Evolutionary conservation across 2,329 filamentous ascomycete species (phyloP).

Genomic region (Neonectria magnoliae): DNA sequence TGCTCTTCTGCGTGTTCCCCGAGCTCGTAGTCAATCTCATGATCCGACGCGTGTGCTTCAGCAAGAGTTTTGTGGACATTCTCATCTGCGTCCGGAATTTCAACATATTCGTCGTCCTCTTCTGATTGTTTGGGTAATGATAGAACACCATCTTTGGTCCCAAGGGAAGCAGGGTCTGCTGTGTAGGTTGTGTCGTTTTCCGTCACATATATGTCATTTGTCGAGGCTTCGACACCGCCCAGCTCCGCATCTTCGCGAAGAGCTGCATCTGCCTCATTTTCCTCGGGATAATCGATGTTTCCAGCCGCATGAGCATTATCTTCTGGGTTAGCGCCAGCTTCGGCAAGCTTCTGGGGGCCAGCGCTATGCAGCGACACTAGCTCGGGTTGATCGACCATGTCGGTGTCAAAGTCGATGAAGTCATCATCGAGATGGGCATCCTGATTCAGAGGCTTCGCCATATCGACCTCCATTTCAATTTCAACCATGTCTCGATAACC

Average conservation of each 20-base stretch:
- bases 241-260: constrained; percentile 37
- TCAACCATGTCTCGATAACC: constrained; percentile 38
- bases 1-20: constrained; percentile 36
- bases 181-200: constrained; percentile 20
- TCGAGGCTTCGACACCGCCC: constrained; percentile 20
- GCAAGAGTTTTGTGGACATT: constrained; percentile 14
- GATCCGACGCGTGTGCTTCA: constrained; percentile 28
- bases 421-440: constrained; percentile 46
- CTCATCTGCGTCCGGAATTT: constrained; percentile 15
- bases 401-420: constrained; percentile 52
- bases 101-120: constrained; percentile 11
- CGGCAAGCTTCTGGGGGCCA: constrained; percentile 13
- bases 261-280: constrained; percentile 34
- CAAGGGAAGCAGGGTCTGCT: constrained; percentile 20
- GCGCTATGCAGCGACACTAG: constrained; percentile 17
- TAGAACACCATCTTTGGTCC: constrained; percentile 19
- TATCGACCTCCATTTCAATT: constrained; percentile 47
- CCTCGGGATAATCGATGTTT: constrained; percentile 29
- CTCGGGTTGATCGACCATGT: constrained; percentile 41
- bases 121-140: constrained; percentile 9
- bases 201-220: constrained; percentile 18
- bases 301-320: constrained; percentile 34
- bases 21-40: constrained; percentile 47
- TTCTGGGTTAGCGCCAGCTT: constrained; percentile 19
- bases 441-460: constrained; percentile 37